These are phyloP conservation scores for Starmera quercuum DNA, from an alignment of 805 yeast genomes.

Conservation along the genomic window DNA sequence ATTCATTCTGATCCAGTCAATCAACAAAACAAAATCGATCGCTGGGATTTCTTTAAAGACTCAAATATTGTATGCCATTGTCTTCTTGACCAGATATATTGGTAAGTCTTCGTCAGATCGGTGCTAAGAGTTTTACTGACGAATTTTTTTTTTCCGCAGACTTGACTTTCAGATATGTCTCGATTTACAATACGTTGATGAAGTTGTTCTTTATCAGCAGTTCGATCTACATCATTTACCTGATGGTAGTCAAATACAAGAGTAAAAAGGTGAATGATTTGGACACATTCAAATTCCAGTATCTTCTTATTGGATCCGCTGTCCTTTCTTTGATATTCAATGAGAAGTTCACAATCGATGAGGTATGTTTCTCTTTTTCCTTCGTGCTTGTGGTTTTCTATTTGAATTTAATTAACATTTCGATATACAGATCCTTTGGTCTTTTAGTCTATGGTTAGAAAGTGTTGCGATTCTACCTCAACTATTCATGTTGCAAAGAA, in stretches of 20 bases:
- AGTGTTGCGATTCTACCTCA: slow-evolving; percentile 90
- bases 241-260: slow-evolving; percentile 58
- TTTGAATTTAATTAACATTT: too few relatives aligned
- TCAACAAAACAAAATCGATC: slow-evolving; percentile 54
- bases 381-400: too few relatives aligned
- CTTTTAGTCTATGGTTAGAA: slow-evolving; percentile 89
- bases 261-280: slow-evolving; percentile 44
- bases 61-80: slow-evolving; percentile 69
- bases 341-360: slow-evolving; percentile 51
- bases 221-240: slow-evolving; percentile 64
- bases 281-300: slow-evolving; percentile 70
- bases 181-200: slow-evolving; percentile 74
- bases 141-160: slow-evolving; percentile 20
- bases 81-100: slow-evolving; percentile 65
- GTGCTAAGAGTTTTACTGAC: background rate
- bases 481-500: slow-evolving; percentile 78
- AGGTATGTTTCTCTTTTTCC: too few relatives aligned
- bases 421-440: too few relatives aligned
- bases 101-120: slow-evolving; percentile 40
- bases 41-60: slow-evolving; percentile 87
- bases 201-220: slow-evolving; percentile 74
- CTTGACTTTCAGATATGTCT: slow-evolving; percentile 37
- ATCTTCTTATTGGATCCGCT: slow-evolving; percentile 56
- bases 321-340: slow-evolving; percentile 58
- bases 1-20: slow-evolving; percentile 64